Percentiles rank a stretch among this genome's conserved stretches.
phyloP scores from a whole-genome alignment of 140 eudicot species.

The Ambrosia hybrid region DNA sequence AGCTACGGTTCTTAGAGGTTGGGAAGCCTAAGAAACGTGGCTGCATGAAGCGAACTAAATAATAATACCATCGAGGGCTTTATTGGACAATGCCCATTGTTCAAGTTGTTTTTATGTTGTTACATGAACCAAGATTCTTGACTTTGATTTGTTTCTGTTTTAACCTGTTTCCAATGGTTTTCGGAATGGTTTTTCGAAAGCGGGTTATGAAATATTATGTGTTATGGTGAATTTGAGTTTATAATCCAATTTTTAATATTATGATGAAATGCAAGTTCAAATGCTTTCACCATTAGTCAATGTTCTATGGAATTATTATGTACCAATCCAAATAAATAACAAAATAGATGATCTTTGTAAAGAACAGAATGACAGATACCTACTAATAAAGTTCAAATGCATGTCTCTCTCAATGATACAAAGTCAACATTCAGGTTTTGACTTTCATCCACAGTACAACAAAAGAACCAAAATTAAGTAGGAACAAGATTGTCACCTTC shows the following conservation, averaged over 20 bases:
- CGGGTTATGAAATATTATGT: constrained; percentile 13
- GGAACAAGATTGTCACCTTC: constrained; percentile 55
- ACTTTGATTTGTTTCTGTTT: constrained; percentile 17
- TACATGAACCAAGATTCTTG: constrained; percentile 14
- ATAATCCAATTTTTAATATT: background rate
- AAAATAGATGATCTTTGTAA: constrained; percentile 3
- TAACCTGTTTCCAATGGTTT: background rate
- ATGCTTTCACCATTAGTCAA: no score
- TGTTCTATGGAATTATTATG: no score
- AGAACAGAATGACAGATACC: background rate
- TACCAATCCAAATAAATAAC: background rate
- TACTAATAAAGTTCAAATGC: background rate
- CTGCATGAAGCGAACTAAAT: background rate
- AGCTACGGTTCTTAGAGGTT: constrained; percentile 88
- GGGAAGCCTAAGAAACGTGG: constrained; percentile 63
- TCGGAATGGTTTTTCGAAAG: constrained; percentile 10
- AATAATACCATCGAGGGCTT: constrained; percentile 37
- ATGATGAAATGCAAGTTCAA: background rate
- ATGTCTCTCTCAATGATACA: background rate
- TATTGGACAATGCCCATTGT: constrained; percentile 17
- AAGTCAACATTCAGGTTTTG: constrained; percentile 4
- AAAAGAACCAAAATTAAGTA: constrained; percentile 44
- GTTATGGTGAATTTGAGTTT: constrained; percentile 6
- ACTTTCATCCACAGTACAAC: constrained; percentile 14
- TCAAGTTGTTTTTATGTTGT: constrained; percentile 20